These are phyloP conservation scores for Citrus glauca DNA, from an alignment of 345 rosid genomes.

Conservation along the genomic window DNA sequence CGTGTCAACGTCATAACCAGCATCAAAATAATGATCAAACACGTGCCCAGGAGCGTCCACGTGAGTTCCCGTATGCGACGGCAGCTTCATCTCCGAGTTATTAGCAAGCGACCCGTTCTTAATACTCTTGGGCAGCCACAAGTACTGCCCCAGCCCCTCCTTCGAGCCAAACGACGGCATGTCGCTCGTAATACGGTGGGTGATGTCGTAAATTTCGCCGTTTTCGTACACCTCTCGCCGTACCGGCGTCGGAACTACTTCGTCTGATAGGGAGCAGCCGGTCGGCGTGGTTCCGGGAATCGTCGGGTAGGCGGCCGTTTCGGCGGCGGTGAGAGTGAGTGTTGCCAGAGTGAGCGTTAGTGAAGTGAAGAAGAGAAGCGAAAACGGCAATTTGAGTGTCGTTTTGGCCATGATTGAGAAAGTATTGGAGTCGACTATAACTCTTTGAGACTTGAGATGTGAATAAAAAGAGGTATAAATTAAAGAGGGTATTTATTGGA, in stretches of 20 bases:
- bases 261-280: conserved; percentile 15
- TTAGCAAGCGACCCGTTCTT: conserved; percentile 83
- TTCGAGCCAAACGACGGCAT: conserved; percentile 48
- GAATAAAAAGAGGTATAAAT: too few relatives aligned
- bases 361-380: background rate
- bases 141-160: conserved; percentile 55
- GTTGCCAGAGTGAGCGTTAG: background rate
- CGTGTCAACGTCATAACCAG: conserved; percentile 84
- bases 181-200: conserved; percentile 51
- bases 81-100: conserved; percentile 69
- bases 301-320: conserved; percentile 32
- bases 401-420: background rate
- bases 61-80: conserved; percentile 82
- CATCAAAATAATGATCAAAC: conserved; percentile 68
- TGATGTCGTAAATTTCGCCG: conserved; percentile 73
- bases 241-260: conserved; percentile 38
- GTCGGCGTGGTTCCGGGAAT: conserved; percentile 24
- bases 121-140: conserved; percentile 71
- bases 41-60: conserved; percentile 91
- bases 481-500: too few relatives aligned
- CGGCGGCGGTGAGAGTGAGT: conserved; percentile 4
- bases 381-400: background rate
- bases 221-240: conserved; percentile 76
- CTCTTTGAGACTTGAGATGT: too few relatives aligned
- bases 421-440: background rate